Evolutionary conservation across 805 yeast species (phyloP), one percentile per base, ranked within the genome.

Genomic region (Pichia nanzhaoensis): DNA sequence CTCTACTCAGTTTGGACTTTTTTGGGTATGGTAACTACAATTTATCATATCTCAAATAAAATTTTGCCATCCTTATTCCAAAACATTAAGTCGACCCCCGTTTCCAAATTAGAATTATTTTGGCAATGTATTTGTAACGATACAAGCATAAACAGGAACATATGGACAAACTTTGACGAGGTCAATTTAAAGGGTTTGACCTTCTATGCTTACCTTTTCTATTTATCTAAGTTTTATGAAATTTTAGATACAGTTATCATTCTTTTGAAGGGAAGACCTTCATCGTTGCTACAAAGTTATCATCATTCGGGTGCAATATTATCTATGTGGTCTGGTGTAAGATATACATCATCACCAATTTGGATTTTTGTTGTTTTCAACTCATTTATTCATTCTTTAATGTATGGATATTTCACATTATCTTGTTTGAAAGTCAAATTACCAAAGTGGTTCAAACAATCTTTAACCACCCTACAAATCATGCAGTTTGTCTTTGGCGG

Each of bases 261-360:
- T 46, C 66, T 82, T 44, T 66, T 80, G 47, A 82, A 82, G 61
- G 89, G 89, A 36, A 71, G 73, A 58, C 82, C 79, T 14, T 75
- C 84, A 13, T 75, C 82, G 5, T 65, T 82, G 46, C 68, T 82
- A 56, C 89, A 82, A 62, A 77, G 84, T 46, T 82, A 82, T 64
- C 89, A 82, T 59, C 89, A 82, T 60, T 75, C 88, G 5, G 89
- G 89, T 21, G 89, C 89, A 40, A 82, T 82, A 79, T 66, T 82
- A 63, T 80, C 85, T 48, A 82, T 82, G 89, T 82, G 88, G 88
- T 75, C 84, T 7, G 89, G 89, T 2, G 75, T 80, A 45, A 67
- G 88, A 46, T 82, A 67, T 62, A 75, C 74, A 42, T 74, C 85
- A 13, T 85, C 88, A 5, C 89, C 89, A 31, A 82, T 82, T 59